phyloP scores from a whole-genome alignment of 495 filamentous ascomycete genomes.

The Aspergillus bridgeri region DNA sequence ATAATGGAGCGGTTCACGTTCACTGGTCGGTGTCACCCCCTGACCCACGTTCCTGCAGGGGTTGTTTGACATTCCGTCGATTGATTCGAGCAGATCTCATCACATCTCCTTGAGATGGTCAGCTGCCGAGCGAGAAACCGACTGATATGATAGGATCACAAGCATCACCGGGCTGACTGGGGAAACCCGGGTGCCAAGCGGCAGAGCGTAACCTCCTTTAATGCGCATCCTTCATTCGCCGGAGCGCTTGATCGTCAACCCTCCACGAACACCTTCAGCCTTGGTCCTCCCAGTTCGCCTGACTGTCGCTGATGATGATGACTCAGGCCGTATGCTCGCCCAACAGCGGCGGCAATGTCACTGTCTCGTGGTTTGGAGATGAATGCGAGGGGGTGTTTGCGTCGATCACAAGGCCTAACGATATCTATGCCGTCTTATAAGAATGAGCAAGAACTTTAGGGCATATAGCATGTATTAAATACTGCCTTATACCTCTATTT shows the following conservation, averaged over 20 bases:
- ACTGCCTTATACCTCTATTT: not conserved
- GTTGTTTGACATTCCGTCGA: not conserved
- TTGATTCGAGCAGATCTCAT: not conserved
- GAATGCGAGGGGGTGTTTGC: constrained; percentile 1
- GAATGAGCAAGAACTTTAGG: not conserved
- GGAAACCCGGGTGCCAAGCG: constrained; percentile 16
- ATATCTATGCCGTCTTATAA: not conserved
- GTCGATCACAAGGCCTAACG: constrained; percentile 11
- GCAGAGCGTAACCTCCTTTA: constrained; percentile 6
- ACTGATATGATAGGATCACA: constrained; percentile 20
- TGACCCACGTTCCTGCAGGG: constrained; percentile 5
- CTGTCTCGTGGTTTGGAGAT: constrained; percentile 18
- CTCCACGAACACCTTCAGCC: constrained; percentile 3
- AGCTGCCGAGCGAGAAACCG: not conserved
- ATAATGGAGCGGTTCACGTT: not conserved
- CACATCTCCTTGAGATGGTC: not conserved
- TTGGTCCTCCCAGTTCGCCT: constrained; percentile 12
- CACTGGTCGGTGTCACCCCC: not conserved
- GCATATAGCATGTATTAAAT: not conserved
- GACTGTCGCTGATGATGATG: constrained; percentile 17
- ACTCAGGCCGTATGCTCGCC: constrained; percentile 15
- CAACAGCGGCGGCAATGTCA: constrained; percentile 6
- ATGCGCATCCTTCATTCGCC: constrained; percentile 4
- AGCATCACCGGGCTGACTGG: constrained; percentile 21
- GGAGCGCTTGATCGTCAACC: constrained; percentile 2